A percentile compares a stretch with the other conserved stretches of the same genome.
Evolutionary conservation across 352 stramenopile genomes (phyloP).

Genomic region (Pythium folliculosum): DNA sequence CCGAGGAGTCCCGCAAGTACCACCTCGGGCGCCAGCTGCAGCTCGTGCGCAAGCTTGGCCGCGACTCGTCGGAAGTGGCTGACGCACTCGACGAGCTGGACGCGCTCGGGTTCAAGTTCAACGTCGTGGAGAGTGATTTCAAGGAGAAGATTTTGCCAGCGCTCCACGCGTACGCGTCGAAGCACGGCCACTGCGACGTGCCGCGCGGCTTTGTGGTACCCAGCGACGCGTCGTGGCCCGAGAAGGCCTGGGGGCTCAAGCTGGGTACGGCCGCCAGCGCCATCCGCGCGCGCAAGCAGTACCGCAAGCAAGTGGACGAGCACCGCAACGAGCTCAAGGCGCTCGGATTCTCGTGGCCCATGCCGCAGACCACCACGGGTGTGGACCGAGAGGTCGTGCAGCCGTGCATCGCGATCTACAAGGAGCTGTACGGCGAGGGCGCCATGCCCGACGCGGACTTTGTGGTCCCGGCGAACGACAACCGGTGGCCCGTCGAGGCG

Average conservation of each 20-base stretch:
- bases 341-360: constrained; percentile 92
- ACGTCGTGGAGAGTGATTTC: constrained; percentile 62
- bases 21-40: constrained; percentile 85
- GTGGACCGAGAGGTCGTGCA: constrained; percentile 61
- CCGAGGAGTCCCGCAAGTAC: constrained; percentile 73
- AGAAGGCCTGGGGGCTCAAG: constrained; percentile 82
- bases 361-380: constrained; percentile 51
- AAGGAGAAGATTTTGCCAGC: constrained; percentile 48
- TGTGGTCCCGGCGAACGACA: constrained; percentile 70
- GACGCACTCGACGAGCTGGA: constrained; percentile 63
- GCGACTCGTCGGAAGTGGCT: constrained; percentile 37
- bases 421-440: constrained; percentile 70
- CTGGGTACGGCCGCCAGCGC: constrained; percentile 89
- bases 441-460: constrained; percentile 60
- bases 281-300: constrained; percentile 87
- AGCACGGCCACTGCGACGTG: constrained; percentile 86
- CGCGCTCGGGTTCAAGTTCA: constrained; percentile 69
- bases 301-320: constrained; percentile 83
- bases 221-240: constrained; percentile 71
- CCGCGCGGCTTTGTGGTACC: constrained; percentile 90
- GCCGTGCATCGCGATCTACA: constrained; percentile 73
- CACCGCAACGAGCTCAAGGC: constrained; percentile 79
- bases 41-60: constrained; percentile 52
- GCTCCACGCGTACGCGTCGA: constrained; percentile 69
- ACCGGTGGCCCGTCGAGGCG: constrained; percentile 83